phyloP scores from a whole-genome alignment of 805 yeast species.

The Maudiozyma pseudohumilis region DNA sequence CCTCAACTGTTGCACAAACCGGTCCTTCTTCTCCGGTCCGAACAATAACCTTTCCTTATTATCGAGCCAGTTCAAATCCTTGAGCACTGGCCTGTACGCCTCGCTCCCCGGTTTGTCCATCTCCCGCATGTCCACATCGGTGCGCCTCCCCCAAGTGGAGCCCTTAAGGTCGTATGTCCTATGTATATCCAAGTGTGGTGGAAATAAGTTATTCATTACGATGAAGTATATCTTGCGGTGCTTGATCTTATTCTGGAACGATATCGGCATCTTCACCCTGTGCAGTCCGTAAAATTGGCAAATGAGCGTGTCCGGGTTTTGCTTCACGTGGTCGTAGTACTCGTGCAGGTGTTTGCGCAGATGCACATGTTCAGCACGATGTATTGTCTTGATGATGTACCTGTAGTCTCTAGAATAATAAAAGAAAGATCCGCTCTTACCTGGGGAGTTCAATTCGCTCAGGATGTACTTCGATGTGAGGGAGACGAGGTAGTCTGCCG shows the following conservation, averaged over 20 bases:
- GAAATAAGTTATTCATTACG: conserved; percentile 94
- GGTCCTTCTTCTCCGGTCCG: conserved; percentile 58
- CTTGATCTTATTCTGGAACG: conserved; percentile 28
- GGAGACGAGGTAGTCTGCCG: conserved; percentile 89
- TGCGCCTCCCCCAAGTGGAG: conserved; percentile 72
- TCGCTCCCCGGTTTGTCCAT: conserved; percentile 1
- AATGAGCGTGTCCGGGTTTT: conserved; percentile 76
- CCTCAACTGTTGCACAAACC: conserved; percentile 59
- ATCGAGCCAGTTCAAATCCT: conserved; percentile 85
- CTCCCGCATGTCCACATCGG: conserved; percentile 26
- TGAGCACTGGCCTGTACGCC: conserved; percentile 41
- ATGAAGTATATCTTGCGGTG: conserved; percentile 78
- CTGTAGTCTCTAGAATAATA: conserved; percentile 89
- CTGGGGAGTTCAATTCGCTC: conserved; percentile 89
- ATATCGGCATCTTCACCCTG: conserved; percentile 77
- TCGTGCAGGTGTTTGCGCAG: conserved; percentile 61
- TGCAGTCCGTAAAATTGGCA: conserved; percentile 95
- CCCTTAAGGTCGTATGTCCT: conserved; percentile 87
- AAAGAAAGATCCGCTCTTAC: conserved; percentile 92
- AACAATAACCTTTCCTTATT: conserved; percentile 52
- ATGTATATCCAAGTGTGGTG: conserved; percentile 83
- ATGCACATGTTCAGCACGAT: conserved; percentile 83
- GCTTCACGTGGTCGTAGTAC: conserved; percentile 73
- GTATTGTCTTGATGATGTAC: conserved; percentile 92
- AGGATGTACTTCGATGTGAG: conserved; percentile 86